Evolutionary conservation across 495 filamentous ascomycete genomes (phyloP).

Genomic region (Hypoxylon intermedium): DNA sequence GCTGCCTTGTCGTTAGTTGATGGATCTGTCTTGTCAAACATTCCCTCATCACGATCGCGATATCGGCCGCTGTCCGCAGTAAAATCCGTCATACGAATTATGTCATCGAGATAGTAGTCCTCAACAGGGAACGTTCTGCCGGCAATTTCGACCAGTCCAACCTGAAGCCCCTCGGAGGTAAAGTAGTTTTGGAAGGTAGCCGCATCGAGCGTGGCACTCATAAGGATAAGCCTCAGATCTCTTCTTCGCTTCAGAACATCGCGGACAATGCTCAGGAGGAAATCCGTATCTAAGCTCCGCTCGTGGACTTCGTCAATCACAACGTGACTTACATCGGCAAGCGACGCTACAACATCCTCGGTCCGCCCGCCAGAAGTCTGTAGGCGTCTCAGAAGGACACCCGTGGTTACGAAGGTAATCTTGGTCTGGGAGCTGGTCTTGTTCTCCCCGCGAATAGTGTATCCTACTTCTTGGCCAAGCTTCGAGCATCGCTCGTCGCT

Average conservation of each 20-base stretch:
- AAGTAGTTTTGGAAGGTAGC: conserved; percentile 87
- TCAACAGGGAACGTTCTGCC: conserved; percentile 89
- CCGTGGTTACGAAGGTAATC: conserved; percentile 95
- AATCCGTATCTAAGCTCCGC: conserved; percentile 92
- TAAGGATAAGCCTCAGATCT: conserved; percentile 92
- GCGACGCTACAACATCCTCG: conserved; percentile 76
- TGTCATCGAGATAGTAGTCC: conserved; percentile 90
- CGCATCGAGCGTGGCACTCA: conserved; percentile 97
- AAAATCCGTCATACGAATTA: conserved; percentile 81
- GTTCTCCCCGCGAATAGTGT: conserved; percentile 91
- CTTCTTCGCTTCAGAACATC: conserved; percentile 77
- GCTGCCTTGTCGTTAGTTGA: conserved; percentile 17
- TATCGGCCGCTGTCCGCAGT: conserved; percentile 50
- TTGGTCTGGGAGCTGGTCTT: conserved; percentile 71
- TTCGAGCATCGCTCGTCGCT: conserved; percentile 84
- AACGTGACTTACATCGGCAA: conserved; percentile 91
- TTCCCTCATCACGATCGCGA: conserved; percentile 39
- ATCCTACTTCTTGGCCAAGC: conserved; percentile 91
- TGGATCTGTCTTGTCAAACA: conserved; percentile 44
- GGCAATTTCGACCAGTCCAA: conserved; percentile 82
- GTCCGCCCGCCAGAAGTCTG: conserved; percentile 82
- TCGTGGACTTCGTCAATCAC: conserved; percentile 98
- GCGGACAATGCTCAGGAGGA: conserved; percentile 85
- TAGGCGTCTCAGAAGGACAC: conserved; percentile 87
- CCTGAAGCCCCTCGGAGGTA: conserved; percentile 63